Evolutionary conservation across 176 grass and related monocot species (phyloP), one percentile per base, ranked within the genome.

Genomic region (Oryza glumipatula): DNA sequence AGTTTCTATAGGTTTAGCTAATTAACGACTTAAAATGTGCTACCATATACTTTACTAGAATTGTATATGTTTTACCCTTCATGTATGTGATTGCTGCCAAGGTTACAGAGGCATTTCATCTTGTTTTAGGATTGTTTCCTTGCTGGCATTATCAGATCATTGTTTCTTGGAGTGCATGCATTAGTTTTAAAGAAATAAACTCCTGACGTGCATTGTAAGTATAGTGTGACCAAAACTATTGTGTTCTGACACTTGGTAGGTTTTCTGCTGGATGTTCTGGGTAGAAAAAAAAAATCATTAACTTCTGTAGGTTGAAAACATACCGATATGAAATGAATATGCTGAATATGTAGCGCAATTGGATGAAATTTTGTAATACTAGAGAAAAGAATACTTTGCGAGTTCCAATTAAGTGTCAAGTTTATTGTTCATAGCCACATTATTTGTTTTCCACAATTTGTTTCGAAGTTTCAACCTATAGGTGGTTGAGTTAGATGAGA

Each of bases 161-260:
- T 3, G 4, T 61, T 63, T 87, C 33, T 76, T 73, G 33, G 10
- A 16, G 14, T 86, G 44, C 26, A 15, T 15, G 58, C 72, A 39
- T 73, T 65, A 44, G 63, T 65, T 70, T 70, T 49, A 30, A 72
- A 73, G 70, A 71, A 41, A 81, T 43, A 77, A 80, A 36, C 78
- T 82, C 9, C 4, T 86, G 43, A 58, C 63, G 3, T 19, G 2
- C 28, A 65, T 33, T 82, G 9, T 60, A 70, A 38, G 36, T 38
- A 38, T 38, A 67, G 28, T 30, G 51, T 45, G 44, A 58, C 69
- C 13, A 78, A 82, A 78, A 14, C 56, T 9, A 78, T 68, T 11
- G 38, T 48, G 56, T 2, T 44, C 33, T 56, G 15, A 66, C 30
- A 35, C 39, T 4, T 52, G 45, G 16, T 36, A 74, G 2, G 22